Evolutionary conservation across 83 land plant species (phyloP).

Genomic region (Thuja plicata): DNA sequence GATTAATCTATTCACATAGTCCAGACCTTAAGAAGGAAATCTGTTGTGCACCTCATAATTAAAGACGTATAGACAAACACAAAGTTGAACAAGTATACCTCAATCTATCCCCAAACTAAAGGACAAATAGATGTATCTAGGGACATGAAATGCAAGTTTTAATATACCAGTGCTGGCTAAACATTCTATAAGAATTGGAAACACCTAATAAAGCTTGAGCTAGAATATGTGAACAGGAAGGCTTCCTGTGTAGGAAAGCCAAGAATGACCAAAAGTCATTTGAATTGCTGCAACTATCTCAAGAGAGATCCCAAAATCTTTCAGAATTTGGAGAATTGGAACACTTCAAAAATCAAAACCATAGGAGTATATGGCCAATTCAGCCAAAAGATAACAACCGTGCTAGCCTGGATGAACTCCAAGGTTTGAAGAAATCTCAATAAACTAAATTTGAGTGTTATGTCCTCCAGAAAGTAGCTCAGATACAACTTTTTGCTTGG

Average conservation of each 20-base stretch:
- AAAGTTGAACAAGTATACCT: too few species aligned
- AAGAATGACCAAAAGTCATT: neutral
- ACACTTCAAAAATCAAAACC: neutral
- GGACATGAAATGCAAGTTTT: neutral
- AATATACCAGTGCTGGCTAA: neutral
- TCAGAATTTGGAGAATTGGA: neutral
- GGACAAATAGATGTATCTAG: too few species aligned
- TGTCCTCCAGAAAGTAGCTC: neutral
- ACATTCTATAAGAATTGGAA: neutral
- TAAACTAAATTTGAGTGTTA: neutral
- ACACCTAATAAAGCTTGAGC: neutral
- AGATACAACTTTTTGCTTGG: neutral
- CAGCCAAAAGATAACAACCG: neutral
- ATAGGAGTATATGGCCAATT: neutral
- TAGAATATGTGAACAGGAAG: neutral
- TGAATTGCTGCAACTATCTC: slow-evolving; percentile 5
- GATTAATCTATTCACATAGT: too few species aligned
- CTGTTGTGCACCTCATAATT: too few species aligned
- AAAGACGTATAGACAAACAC: too few species aligned
- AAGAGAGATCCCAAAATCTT: neutral
- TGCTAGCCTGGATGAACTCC: neutral
- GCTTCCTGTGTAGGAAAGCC: neutral
- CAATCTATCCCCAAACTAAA: too few species aligned
- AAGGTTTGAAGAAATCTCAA: neutral
- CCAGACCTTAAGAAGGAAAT: too few species aligned